Base-by-base conservation (phyloP, 2,329 filamentous ascomycete species). In the Teratosphaeria viscida region DNA sequence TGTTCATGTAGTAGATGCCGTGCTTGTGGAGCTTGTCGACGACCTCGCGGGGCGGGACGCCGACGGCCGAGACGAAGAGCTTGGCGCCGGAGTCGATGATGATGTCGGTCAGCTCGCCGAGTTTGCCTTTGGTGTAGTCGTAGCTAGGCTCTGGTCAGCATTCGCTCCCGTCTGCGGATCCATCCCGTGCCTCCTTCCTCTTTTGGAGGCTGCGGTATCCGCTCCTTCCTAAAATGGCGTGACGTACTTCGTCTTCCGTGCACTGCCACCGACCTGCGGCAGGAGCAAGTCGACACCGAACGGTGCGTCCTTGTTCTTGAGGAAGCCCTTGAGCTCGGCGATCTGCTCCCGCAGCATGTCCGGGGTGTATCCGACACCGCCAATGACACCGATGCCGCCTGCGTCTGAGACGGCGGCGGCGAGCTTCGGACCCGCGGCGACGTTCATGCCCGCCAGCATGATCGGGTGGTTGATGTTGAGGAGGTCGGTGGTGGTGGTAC, bases 81-180 rank as follows among this genome's bases (percentile, higher is more conserved):
- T 86, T 92, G 62, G 91, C 89, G 66, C 90, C 90, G 59, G 87
- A 90, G 71, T 95, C 87, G 78, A 99, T 96, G 78, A 96, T 87
- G 72, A 96, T 91, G 74, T 91, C 87, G 74, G 95, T 77, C 60
- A 99, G 85, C 75, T 92, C 89, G 75, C 89, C 82, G 64, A 99
- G 89, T 80, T 97, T 97, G 75, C 94, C 94, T 82, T 99, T 97
- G 72, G 94, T 99, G 82, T 99, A 99, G 78, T 99, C 94, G 78
- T 97, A 96, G 85, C 92, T 96, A 58, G 26, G 23, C 8, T 14
- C 3, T 19, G 32, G 4, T 43, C 37, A 43, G 37, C 37, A 53
- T 6, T 53, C 49, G 26, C 12, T 39, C 35, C 35, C 1, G 23
- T 23, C 23, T 23, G 23, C 23, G 23, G 23, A 23, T 23, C 23